Evolutionary conservation across 176 grass and related monocot genomes (phyloP), one percentile per base, ranked within the genome.

Genomic region (Aegilops bicornis): DNA sequence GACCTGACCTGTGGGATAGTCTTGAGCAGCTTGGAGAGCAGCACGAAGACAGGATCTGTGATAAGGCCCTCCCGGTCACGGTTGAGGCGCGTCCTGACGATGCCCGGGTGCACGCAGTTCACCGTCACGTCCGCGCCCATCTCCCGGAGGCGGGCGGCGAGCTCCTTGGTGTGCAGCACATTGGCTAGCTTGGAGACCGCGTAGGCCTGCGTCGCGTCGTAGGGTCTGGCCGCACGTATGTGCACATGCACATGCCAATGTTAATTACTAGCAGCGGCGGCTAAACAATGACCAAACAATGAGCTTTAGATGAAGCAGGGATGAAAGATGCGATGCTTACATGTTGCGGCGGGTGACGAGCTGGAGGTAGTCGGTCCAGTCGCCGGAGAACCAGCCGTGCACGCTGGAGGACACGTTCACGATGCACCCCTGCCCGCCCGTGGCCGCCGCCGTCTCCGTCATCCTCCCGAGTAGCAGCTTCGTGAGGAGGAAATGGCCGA

Each of bases 381-480:
- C 96, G 82, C 93, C 93, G 89, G 93, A 84, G 92, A 98, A 98
- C 96, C 96, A 98, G 9, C 82, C 54, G 83, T 98, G 96, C 37
- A 98, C 95, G 93, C 93, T 94, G 17, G 96, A 98, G 3, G 96
- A 94, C n/a, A 98, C 93, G 85, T 96, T 98, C 1, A 98, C 92
- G 82, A 98, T 85, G 80, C 96, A 89, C 12, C 93, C 96, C 67
- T 92, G 88, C 65, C 94, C 87, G 10, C 93, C 93, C 7, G 93
- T 88, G 20, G 40, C 76, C 20, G 43, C 83, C 32, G 96, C 96
- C 79, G 96, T 94, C 77, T 91, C 93, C 76, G 54, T 88, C 96
- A 98, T 90, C 67, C 90, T 87, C 39, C 77, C 82, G 11, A 88
- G 2, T 22, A 98, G 87, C 32, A 96, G 76, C 86, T 96, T 88